A percentile compares a stretch with the other conserved stretches of the same genome.
Evolutionary conservation across 2,329 filamentous ascomycete species (phyloP).

Genomic region (Ilyonectria destructans): DNA sequence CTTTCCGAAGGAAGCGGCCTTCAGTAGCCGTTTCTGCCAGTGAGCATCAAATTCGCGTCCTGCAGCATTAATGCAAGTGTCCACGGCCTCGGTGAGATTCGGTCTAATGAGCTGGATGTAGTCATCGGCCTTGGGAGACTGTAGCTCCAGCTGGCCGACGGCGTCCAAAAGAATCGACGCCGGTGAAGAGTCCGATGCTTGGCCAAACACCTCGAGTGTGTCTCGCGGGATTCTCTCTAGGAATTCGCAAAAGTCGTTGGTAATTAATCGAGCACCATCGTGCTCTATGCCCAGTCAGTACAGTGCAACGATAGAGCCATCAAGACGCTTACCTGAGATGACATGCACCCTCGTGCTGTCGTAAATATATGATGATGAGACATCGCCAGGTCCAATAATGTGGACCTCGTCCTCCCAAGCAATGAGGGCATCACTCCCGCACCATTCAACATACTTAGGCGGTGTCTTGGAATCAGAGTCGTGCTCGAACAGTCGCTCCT

Average conservation of each 20-base stretch:
- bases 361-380: slow-evolving; percentile 86
- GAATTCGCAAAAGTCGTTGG: slow-evolving; percentile 97
- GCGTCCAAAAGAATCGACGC: slow-evolving; percentile 96
- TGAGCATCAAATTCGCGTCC: slow-evolving; percentile 91
- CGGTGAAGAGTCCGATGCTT: slow-evolving; percentile 89
- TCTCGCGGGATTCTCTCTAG: slow-evolving; percentile 93
- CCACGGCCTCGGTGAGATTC: slow-evolving; percentile 92
- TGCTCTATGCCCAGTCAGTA: slow-evolving; percentile 63
- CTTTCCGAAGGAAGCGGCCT: slow-evolving; percentile 97
- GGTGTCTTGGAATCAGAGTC: slow-evolving; percentile 88
- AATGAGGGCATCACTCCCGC: slow-evolving; percentile 93
- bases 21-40: slow-evolving; percentile 97
- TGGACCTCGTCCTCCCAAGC: slow-evolving; percentile 99
- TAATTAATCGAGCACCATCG: slow-evolving; percentile 92
- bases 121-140: slow-evolving; percentile 97
- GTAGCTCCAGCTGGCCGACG: slow-evolving; percentile 89
- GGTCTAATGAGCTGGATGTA: slow-evolving; percentile 95
- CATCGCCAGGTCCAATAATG: slow-evolving; percentile 87
- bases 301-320: accelerated
- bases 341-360: slow-evolving; percentile 92
- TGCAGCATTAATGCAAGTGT: slow-evolving; percentile 93
- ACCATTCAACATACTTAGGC: slow-evolving; percentile 94
- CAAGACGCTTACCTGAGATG: slow-evolving; percentile 77
- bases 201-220: slow-evolving; percentile 89
- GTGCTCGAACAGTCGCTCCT: slow-evolving; percentile 92